Percentiles rank a stretch among this genome's conserved stretches.
phyloP scores from a whole-genome alignment of 305 asterid genomes.

The Euphrasia arctica region DNA sequence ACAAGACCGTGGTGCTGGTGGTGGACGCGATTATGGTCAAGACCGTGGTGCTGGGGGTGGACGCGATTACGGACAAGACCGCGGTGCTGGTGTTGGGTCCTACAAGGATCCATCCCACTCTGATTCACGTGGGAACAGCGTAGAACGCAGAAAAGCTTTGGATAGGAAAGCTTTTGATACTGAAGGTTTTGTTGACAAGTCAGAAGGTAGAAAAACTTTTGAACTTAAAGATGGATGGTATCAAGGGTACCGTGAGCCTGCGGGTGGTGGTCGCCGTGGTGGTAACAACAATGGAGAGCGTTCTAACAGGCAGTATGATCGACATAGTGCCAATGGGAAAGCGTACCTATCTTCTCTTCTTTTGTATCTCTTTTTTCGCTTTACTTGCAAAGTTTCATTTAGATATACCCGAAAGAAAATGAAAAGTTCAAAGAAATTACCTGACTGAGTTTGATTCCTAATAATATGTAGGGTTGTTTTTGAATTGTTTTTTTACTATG shows the following conservation, averaged over 20 bases:
- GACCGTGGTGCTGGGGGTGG: conserved; percentile 29
- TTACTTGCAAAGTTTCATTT: not conserved
- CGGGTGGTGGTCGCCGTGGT: conserved; percentile 23
- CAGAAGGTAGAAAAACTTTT: conserved; percentile 42
- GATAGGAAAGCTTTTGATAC: conserved; percentile 42
- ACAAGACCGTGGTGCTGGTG: conserved; percentile 42
- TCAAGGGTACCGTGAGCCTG: too few species aligned
- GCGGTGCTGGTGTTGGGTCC: conserved; percentile 47
- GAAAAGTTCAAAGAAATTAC: too few species aligned
- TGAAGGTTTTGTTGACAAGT: conserved; percentile 25
- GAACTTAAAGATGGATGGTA: conserved; percentile 59
- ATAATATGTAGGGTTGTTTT: too few species aligned
- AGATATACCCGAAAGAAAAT: too few species aligned
- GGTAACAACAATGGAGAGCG: conserved; percentile 18
- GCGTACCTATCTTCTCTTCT: conserved; percentile 37
- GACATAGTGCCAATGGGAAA: conserved; percentile 64
- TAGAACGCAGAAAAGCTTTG: too few species aligned
- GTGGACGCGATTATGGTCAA: conserved; percentile 21
- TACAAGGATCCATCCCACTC: conserved; percentile 48
- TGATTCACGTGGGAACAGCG: conserved; percentile 41
- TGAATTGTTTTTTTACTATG: too few species aligned
- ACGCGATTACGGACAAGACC: conserved; percentile 46
- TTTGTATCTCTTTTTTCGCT: not conserved
- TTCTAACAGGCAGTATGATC: conserved; percentile 37
- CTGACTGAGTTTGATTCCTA: too few species aligned